These are phyloP conservation scores for Brassica incana DNA, from an alignment of 345 rosid species.

Conservation along the genomic window DNA sequence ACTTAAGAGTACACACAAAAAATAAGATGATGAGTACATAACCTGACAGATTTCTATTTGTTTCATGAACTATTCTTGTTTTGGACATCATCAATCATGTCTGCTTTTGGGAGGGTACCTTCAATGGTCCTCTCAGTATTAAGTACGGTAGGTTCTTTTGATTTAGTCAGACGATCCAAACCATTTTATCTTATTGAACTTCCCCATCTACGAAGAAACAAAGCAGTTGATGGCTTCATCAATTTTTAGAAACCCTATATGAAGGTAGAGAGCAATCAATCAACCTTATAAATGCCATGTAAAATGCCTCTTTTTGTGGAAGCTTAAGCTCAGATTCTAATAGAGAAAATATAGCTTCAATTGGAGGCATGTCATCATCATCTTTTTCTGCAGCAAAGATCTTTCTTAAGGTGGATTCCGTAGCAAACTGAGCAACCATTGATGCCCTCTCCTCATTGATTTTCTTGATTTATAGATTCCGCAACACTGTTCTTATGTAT, in stretches of 20 bases:
- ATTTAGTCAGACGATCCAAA: constrained; percentile 92
- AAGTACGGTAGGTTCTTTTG: constrained; percentile 93
- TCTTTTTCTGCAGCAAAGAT: constrained; percentile 99
- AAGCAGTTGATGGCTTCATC: not conserved
- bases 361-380: constrained; percentile 99
- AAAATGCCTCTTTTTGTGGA: constrained; percentile 78
- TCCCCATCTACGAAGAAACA: constrained; percentile 65
- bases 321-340: constrained; percentile 98
- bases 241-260: no score
- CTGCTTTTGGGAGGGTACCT: constrained; percentile 84
- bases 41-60: no score
- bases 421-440: constrained; percentile 99
- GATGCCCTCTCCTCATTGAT: constrained; percentile 98
- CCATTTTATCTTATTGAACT: constrained; percentile 97
- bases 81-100: constrained; percentile 98
- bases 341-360: constrained; percentile 98
- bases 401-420: constrained; percentile 97
- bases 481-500: constrained; percentile 21
- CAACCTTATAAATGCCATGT: not conserved
- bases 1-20: no score
- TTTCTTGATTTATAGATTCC: constrained; percentile 97
- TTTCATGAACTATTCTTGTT: constrained; percentile 98
- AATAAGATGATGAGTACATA: no score
- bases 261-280: not conserved
- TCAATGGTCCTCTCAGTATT: constrained; percentile 94